A percentile compares a stretch with the other conserved stretches of the same genome.
These are phyloP conservation scores for Trichoderma atrobrunneum DNA, from an alignment of 2,329 filamentous ascomycete species.

Conservation along the genomic window DNA sequence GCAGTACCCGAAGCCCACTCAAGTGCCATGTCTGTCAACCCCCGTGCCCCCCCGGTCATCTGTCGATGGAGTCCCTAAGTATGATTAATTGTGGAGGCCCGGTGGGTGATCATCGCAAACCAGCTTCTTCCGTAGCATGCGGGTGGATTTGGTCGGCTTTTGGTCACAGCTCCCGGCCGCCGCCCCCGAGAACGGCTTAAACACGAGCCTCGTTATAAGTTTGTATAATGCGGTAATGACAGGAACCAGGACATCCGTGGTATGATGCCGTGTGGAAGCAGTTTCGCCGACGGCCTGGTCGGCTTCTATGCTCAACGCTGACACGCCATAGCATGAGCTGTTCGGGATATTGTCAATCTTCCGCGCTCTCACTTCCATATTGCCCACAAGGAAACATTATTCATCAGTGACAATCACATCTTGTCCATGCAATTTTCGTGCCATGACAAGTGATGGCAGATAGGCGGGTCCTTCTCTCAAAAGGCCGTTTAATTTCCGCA, in stretches of 20 bases:
- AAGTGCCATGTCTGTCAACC: background rate
- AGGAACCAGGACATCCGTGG: background rate
- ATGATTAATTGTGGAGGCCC: constrained; percentile 10
- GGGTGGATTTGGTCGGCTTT: constrained; percentile 2
- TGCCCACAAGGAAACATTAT: background rate
- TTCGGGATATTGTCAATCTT: background rate
- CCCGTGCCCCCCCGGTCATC: background rate
- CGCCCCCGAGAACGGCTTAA: background rate
- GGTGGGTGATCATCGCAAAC: background rate
- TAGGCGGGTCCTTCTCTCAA: background rate
- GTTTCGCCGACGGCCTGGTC: background rate
- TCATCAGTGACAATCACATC: background rate
- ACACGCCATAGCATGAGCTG: background rate
- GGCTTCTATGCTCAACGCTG: background rate
- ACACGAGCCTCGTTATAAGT: background rate
- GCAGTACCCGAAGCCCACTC: background rate
- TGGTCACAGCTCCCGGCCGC: background rate
- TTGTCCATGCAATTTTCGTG: background rate
- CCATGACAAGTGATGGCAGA: background rate
- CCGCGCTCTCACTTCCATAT: background rate
- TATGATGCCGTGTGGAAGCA: background rate
- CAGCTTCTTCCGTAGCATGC: background rate
- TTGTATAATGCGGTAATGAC: background rate
- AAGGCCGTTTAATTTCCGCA: constrained; percentile 6
- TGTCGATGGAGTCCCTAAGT: background rate